These are phyloP conservation scores for Penicillium dipodomyicola DNA, from an alignment of 495 filamentous ascomycete species.

Conservation along the genomic window DNA sequence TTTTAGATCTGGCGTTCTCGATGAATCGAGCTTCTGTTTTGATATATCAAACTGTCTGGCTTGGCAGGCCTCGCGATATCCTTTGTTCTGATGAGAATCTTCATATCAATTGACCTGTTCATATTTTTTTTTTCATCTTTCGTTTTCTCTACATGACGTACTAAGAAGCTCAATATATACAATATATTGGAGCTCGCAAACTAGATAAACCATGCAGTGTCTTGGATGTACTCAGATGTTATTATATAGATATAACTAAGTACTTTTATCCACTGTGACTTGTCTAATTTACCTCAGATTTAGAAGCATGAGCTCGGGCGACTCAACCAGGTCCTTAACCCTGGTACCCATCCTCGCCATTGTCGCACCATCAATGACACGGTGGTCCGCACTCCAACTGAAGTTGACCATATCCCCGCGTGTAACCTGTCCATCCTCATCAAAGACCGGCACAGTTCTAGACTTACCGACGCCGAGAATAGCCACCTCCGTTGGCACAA, in stretches of 20 bases:
- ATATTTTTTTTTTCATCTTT: neutral
- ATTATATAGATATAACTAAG: neutral
- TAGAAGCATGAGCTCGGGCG: conserved; percentile 77
- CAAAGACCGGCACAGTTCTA: conserved; percentile 64
- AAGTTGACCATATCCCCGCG: conserved; percentile 88
- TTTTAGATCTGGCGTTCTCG: conserved; percentile 11
- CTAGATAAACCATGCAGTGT: neutral
- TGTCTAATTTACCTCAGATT: conserved; percentile 38
- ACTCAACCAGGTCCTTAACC: conserved; percentile 73
- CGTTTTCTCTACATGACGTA: neutral
- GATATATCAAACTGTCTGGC: conserved; percentile 4
- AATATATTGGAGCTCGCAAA: neutral
- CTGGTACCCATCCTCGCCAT: conserved; percentile 85
- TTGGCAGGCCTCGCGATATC: neutral
- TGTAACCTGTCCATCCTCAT: conserved; percentile 82
- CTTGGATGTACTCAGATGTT: neutral
- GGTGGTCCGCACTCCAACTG: conserved; percentile 96
- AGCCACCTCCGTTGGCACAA: conserved; percentile 82
- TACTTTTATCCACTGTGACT: conserved; percentile 9
- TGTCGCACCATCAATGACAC: conserved; percentile 90
- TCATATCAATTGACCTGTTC: conserved; percentile 4
- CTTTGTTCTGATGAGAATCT: neutral
- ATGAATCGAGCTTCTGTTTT: neutral
- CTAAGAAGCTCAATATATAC: neutral
- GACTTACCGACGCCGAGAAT: conserved; percentile 87